Base-by-base conservation (phyloP, 768 basidiomycete genomes). In the Tulasnella sp. region DNA sequence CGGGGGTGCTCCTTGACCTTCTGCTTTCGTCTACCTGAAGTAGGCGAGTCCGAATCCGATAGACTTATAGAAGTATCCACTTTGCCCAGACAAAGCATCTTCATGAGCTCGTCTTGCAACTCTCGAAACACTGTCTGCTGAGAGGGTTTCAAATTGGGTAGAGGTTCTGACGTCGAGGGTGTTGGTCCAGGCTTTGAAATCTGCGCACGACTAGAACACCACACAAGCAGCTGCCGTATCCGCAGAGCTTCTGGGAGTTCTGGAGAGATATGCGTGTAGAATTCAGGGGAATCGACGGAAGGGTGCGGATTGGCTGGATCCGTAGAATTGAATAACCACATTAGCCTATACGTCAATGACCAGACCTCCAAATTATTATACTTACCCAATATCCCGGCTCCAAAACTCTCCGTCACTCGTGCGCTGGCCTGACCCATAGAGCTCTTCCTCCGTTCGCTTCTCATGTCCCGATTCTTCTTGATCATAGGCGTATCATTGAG, bases 321-420 rank as follows among this genome's bases (percentile, higher is more conserved):
- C 58, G 58, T 64, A 25, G 29, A 0, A 64, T 29, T n/a, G 25
- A 71, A 58, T 14, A 29, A 69, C n/a, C 31, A 75, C 12, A 75
- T 68, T 34, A 64, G 58, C 58, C 31, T 22, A 67, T 7, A 75
- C 36, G 36, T 22, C 64, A 31, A 42, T 34, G 22, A 68, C n/a
- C 7, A 52, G 42, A 37, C 38, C 19, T 72, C 22, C 45, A 37
- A 19, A 54, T 39, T 19, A 25, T 64, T 15, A 25, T 36, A 76
- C 75, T 19, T 67, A 76, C 75, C 75, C 42, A 76, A 45, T 40
- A 76, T 77, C 17, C 71, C 76, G 29, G 70, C 76, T 2, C 71
- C 76, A 52, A 77, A 72, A 36, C 76, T 77, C 39, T 77, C 76
- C 34, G 73, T 77, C 45, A 77, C 76, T 45, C 71, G 36, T 14